Evolutionary conservation across 2,329 filamentous ascomycete genomes (phyloP).

Genomic region (Fusarium sp.): DNA sequence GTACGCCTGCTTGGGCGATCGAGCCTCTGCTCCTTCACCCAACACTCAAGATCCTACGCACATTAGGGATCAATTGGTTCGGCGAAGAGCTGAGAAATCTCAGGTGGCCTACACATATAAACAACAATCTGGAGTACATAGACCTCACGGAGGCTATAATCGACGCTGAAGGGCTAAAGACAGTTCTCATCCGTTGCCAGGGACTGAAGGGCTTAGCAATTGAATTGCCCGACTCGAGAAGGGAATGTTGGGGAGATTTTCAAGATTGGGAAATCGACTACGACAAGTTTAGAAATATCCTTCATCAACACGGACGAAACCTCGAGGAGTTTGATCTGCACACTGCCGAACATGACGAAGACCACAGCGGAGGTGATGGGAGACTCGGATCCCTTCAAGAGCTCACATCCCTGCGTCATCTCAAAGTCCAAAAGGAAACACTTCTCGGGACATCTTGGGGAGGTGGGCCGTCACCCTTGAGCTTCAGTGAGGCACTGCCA

Average conservation of each 20-base stretch:
- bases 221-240: not conserved
- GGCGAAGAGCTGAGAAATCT: not conserved
- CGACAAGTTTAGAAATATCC: not conserved
- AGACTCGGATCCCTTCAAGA: slow-evolving; percentile 12
- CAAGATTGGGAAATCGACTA: not conserved
- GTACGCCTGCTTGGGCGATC: not conserved
- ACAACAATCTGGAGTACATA: not conserved
- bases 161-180: not conserved
- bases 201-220: not conserved
- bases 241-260: not conserved
- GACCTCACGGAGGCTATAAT: slow-evolving; percentile 2
- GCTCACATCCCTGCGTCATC: slow-evolving; percentile 1
- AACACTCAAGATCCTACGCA: not conserved
- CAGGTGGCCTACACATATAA: not conserved
- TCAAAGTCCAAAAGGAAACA: not conserved
- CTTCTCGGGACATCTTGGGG: not conserved
- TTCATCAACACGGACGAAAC: not conserved
- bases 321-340: not conserved
- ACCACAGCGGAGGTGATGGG: not conserved
- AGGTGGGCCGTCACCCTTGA: accelerated
- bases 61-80: not conserved
- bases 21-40: slow-evolving; percentile 1
- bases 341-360: not conserved
- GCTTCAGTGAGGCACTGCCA: slow-evolving; percentile 1
- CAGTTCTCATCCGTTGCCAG: slow-evolving; percentile 10